Base-by-base conservation (phyloP, 176 grass and related monocot species). In the Rhynchospora pubera region DNA sequence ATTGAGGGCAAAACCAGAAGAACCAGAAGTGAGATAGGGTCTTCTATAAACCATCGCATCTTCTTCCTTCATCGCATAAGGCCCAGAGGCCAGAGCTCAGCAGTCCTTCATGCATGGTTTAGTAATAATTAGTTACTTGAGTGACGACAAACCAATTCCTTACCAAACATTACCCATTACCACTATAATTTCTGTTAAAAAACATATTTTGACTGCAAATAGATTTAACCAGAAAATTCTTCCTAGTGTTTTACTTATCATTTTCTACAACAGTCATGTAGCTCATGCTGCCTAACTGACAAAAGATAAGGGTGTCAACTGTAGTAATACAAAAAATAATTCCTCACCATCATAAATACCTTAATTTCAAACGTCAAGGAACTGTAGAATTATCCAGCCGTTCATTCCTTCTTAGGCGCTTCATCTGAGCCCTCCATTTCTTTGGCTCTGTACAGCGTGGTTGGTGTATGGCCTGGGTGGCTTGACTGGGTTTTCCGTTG, bases 41-140 rank as follows among this genome's bases (percentile, higher is more conserved):
- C 95, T 91, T 93, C 95, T 93, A 62, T 98, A 98, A 79, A 98
- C 92, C 92, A 92, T 98, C 21, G 95, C 90, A 71, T 93, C 87
- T 87, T 98, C 92, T 83, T 98, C 95, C 83, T 93, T 93, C 92
- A 98, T 98, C 86, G 89, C 88, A 78, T 94, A 98, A 82, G 95
- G 92, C 14, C n/a, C n/a, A n/a, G n/a, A n/a, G n/a, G n/a, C 95
- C 95, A 79, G 86, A 79, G 81, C 92, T 94, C 26, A 80, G 85
- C 87, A 98, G 89, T 98, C 95, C 95, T 98, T 75, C 11, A 22
- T 52, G 71, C 47, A 75, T 50, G 46, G 47, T 75, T 75, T 75
- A 52, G 46, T 51, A 75, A 24, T 74, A 74, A 46, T 52, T 75
- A 26, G 8, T 12, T 24, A 26, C 18, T 23, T n/a, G 22, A 45